phyloP scores from a whole-genome alignment of 2,329 filamentous ascomycete genomes.

The Microdochium bolleyi region DNA sequence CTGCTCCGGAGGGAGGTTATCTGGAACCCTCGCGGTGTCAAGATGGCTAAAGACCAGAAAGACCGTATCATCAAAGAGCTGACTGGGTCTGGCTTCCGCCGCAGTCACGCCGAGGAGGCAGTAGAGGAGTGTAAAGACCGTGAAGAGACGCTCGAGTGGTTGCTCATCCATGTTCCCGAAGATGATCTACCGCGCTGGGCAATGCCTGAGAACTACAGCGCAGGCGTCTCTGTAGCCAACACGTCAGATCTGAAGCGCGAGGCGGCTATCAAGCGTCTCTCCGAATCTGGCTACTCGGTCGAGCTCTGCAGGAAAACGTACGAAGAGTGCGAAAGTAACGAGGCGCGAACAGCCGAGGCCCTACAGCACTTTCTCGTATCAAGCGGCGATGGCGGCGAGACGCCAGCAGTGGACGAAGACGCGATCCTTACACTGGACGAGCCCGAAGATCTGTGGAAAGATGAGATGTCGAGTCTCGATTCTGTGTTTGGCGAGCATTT shows the following conservation, averaged over 20 bases:
- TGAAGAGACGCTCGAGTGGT: slow-evolving; percentile 91
- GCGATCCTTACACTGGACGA: slow-evolving; percentile 25
- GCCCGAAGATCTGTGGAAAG: slow-evolving; percentile 65
- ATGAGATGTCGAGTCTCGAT: slow-evolving; percentile 76
- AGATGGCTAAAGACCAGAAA: slow-evolving; percentile 51
- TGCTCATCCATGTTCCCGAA: slow-evolving; percentile 93
- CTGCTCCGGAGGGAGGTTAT: slow-evolving; percentile 69
- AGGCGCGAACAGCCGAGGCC: slow-evolving; percentile 68
- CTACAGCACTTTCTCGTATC: slow-evolving; percentile 63
- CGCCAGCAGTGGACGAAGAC: slow-evolving; percentile 5
- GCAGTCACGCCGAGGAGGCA: slow-evolving; percentile 83
- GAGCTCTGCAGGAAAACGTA: slow-evolving; percentile 78
- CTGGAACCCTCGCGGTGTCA: slow-evolving; percentile 78
- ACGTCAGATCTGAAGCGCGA: slow-evolving; percentile 70
- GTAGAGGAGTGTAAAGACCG: slow-evolving; percentile 80
- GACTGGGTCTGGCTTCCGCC: slow-evolving; percentile 73
- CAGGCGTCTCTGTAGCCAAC: slow-evolving; percentile 79
- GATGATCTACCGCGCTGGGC: slow-evolving; percentile 93
- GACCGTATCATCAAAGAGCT: slow-evolving; percentile 64
- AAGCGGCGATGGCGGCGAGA: slow-evolving; percentile 25
- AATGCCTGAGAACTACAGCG: slow-evolving; percentile 83
- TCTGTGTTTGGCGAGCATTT: slow-evolving; percentile 79
- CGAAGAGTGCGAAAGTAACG: slow-evolving; percentile 62
- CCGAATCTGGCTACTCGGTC: slow-evolving; percentile 73
- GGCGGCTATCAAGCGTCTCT: slow-evolving; percentile 71